Evolutionary conservation across 345 rosid genomes (phyloP), one percentile per base, ranked within the genome.

Genomic region (Reutealis trisperma): DNA sequence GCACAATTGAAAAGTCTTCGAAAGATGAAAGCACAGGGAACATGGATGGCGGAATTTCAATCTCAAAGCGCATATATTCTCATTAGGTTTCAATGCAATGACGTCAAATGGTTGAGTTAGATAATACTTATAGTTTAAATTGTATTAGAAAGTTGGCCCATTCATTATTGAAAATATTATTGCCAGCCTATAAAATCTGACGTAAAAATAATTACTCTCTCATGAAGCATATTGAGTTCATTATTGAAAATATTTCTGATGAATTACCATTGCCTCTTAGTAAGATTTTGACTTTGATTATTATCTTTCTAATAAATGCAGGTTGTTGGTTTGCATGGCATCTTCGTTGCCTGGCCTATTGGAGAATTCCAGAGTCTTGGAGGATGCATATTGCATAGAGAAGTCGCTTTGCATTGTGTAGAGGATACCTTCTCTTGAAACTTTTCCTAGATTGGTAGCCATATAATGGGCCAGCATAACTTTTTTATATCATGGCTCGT

Each of bases 271-370:
- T 34, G 24, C 9, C 1, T 12, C 14, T 13, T 1, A 34, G 11
- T 14, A 64, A 63, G 72, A 25, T 18, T 51, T 18, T 16, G 8
- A 70, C 73, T 70, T 15, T 5, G 27, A 10, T 49, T 51, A 27
- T 52, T 30, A 54, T 54, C n/a, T 25, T 47, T 22, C 9, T 44
- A 14, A 22, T 21, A 69, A 69, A 49, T 69, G 41, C 30, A 70
- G 73, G 59, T 69, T 16, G 72, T 41, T 47, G 24, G 61, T 54
- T 70, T 70, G 73, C 73, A 15, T 70, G 74, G n/a, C 12, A 32
- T 52, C 42, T 32, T 45, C 74, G 32, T 32, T 34, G 30, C 27
- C 37, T 8, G 54, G 74, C 49, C 19, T 54, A 18, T 4, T 55
- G 63, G 45, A 71, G 47, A 54, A 71, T 4, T 54, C 60, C n/a